These are phyloP conservation scores for Boletus sp. DNA, from an alignment of 1,284 basidiomycete species.

Conservation along the genomic window DNA sequence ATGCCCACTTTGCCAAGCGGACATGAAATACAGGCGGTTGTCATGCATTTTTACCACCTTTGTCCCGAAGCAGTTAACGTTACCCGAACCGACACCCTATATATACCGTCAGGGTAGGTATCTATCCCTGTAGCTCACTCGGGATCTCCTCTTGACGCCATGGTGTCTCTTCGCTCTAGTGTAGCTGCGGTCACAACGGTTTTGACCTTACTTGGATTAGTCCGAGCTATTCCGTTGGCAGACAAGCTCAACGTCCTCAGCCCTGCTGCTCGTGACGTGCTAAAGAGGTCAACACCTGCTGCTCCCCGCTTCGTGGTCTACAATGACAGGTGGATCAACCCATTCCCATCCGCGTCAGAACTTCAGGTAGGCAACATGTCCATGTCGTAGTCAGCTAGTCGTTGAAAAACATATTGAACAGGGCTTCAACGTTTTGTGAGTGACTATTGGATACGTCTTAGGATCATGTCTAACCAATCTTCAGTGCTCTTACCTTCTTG, in stretches of 20 bases:
- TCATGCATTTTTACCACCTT: slow-evolving; percentile 4
- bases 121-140: slow-evolving; percentile 9
- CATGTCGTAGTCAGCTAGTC: neutral
- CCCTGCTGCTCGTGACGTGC: slow-evolving; percentile 41
- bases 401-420: slow-evolving; percentile 14
- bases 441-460: neutral
- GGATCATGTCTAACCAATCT: neutral
- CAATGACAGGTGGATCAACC: slow-evolving; percentile 47
- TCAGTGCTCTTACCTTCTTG: slow-evolving; percentile 54
- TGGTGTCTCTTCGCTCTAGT: slow-evolving; percentile 26
- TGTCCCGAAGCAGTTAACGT: slow-evolving; percentile 9
- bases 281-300: slow-evolving; percentile 47
- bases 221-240: slow-evolving; percentile 25
- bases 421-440: slow-evolving; percentile 49
- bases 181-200: slow-evolving; percentile 8
- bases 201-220: slow-evolving; percentile 21
- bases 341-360: slow-evolving; percentile 45
- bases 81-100: slow-evolving; percentile 13
- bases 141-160: slow-evolving; percentile 9
- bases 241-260: slow-evolving; percentile 26
- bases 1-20: slow-evolving; percentile 1
- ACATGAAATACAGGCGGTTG: slow-evolving; percentile 6
- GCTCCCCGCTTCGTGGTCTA: slow-evolving; percentile 58
- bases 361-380: slow-evolving; percentile 41
- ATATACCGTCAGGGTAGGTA: slow-evolving; percentile 19